Percentiles rank a stretch among this genome's conserved stretches.
These are phyloP conservation scores for Parastagonospora nodorum DNA, from an alignment of 2,329 filamentous ascomycete genomes.

Conservation along the genomic window DNA sequence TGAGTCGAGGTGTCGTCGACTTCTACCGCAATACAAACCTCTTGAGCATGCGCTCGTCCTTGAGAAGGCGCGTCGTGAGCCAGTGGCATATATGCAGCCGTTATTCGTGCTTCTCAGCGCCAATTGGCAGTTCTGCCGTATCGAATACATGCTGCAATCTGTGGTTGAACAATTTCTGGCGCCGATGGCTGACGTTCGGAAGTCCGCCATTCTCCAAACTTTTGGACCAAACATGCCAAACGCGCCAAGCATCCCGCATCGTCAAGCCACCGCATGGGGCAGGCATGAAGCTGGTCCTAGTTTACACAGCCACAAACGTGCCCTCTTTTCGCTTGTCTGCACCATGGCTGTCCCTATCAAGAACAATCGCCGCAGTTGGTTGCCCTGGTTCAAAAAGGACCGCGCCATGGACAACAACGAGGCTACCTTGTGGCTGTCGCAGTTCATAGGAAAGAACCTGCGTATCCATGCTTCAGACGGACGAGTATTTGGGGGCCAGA, in stretches of 20 bases:
- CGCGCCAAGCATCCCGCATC: conserved; percentile 27
- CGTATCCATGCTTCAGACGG: conserved; percentile 80
- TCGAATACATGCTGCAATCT: conserved; percentile 35
- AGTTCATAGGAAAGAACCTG: conserved; percentile 77
- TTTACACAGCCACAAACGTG: conserved; percentile 18
- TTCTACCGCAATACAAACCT: conserved; percentile 20
- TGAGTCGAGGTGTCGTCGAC: conserved; percentile 1
- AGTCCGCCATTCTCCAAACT: conserved; percentile 15
- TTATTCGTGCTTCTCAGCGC: conserved; percentile 22
- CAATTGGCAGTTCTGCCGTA: conserved; percentile 36
- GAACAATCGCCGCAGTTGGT: conserved; percentile 24
- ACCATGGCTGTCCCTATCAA: conserved; percentile 12
- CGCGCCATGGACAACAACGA: conserved; percentile 56
- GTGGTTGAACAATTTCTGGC: not conserved
- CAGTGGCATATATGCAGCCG: conserved; percentile 19
- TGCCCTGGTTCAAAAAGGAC: conserved; percentile 18
- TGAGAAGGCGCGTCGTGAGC: conserved; percentile 38
- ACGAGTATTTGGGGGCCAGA: conserved; percentile 84
- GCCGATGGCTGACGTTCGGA: not conserved
- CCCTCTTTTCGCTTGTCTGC: conserved; percentile 8
- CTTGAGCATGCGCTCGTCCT: conserved; percentile 23
- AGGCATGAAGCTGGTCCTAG: conserved; percentile 7
- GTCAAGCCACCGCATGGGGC: conserved; percentile 1
- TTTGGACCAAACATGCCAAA: conserved; percentile 31
- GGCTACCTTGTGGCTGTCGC: conserved; percentile 62